Base-by-base conservation (phyloP, 305 asterid genomes). In the Rubia tinctorum region DNA sequence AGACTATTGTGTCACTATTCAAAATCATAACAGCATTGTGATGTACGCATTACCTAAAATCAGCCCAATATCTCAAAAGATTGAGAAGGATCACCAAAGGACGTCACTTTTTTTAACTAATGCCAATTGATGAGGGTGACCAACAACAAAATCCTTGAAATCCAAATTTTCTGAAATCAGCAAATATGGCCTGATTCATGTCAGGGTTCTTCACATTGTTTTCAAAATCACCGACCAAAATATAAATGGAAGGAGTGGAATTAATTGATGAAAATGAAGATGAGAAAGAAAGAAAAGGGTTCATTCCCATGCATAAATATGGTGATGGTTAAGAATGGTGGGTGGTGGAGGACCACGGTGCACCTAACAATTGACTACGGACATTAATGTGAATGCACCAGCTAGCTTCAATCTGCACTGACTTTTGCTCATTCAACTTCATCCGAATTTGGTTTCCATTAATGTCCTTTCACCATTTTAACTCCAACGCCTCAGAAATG, bases 321-420 rank as follows among this genome's bases (percentile, higher is more conserved):
- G 14, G 14, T 37, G 65, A 62, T 71, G 71, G 78, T 22, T 75
- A 71, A 14, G 71, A 66, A 55, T 7, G 9, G 76, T 43, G 47
- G 71, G 68, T 60, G 71, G 7, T 34, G 62, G 27, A 80, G 58
- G 43, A 55, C 63, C 66, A 45, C 59, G 8, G 59, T 17, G 34
- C 72, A 77, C 84, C 81, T 39, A 80, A 80, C 79, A 59, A 63
- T 80, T 80, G 84, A 77, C 84, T 44, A 64, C 43, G n/a, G 39
- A 43, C 66, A 18, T 18, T 27, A 53, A 53, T 53, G 59, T 17
- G 59, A 53, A 53, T 18, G 59, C 58, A 51, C 58, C 58, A 51
- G 22, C 58, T 15, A 49, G 14, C n/a, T n/a, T n/a, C n/a, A n/a
- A n/a, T n/a, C n/a, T n/a, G n/a, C n/a, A n/a, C 76, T 72, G 66